Evolutionary conservation across 2,329 filamentous ascomycete genomes (phyloP).

Genomic region (Aspergillus calidoustus): DNA sequence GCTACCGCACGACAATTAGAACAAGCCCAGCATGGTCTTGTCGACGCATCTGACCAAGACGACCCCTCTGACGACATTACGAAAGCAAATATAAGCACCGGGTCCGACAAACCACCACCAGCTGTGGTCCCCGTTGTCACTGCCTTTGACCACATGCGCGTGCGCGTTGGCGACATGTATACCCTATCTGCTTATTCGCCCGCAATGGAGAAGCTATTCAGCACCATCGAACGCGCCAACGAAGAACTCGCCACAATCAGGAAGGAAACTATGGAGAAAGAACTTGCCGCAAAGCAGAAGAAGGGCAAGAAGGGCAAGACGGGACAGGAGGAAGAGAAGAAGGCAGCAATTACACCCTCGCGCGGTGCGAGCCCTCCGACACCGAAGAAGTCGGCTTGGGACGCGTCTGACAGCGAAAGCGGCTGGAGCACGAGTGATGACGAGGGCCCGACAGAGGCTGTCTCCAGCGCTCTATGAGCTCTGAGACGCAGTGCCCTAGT

Average conservation of each 20-base stretch:
- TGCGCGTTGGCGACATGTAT: conserved; percentile 63
- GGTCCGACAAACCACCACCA: neutral
- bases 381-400: conserved; percentile 33
- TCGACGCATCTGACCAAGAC: conserved; percentile 21
- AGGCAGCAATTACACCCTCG: conserved; percentile 21
- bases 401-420: conserved; percentile 43
- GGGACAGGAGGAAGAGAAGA: conserved; percentile 28
- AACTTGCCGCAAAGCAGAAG: conserved; percentile 22
- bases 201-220: conserved; percentile 58
- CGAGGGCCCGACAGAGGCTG: neutral
- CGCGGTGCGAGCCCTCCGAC: neutral
- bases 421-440: conserved; percentile 40
- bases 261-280: conserved; percentile 14
- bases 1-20: neutral
- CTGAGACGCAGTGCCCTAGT: neutral
- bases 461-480: neutral
- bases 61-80: conserved; percentile 14
- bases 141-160: conserved; percentile 68
- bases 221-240: conserved; percentile 44
- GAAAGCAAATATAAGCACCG: neutral
- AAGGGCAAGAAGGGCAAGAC: conserved; percentile 25
- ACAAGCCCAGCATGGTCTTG: neutral
- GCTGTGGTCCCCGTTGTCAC: conserved; percentile 51
- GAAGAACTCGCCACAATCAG: conserved; percentile 14
- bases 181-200: conserved; percentile 62